These are phyloP conservation scores for Alopecurus myosuroides DNA, from an alignment of 176 grass and related monocot species.

Conservation along the genomic window DNA sequence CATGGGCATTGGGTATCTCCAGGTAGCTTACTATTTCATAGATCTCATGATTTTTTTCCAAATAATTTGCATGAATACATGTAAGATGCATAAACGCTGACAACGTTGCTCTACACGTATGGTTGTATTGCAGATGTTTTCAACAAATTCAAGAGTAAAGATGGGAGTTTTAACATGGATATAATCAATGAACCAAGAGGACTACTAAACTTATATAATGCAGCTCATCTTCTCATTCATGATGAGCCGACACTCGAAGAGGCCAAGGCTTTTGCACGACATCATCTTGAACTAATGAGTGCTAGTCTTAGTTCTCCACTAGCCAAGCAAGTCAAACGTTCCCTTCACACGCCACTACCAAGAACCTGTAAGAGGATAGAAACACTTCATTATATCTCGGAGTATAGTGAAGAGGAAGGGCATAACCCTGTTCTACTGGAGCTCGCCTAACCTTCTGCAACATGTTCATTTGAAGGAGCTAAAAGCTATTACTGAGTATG, in stretches of 20 bases:
- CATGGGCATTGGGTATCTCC: no score
- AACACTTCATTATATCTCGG: background rate
- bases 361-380: background rate
- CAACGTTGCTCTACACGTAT: no score
- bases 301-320: background rate
- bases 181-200: no score
- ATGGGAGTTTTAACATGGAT: no score
- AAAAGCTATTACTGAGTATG: background rate
- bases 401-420: background rate
- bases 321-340: background rate
- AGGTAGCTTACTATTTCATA: no score
- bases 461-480: conserved; percentile 16
- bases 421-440: background rate
- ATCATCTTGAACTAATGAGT: background rate
- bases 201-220: no score
- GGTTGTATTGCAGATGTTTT: no score
- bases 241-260: background rate
- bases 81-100: no score
- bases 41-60: no score
- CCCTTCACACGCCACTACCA: conserved; percentile 10
- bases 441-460: conserved; percentile 11
- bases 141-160: no score
- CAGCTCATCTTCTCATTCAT: no score
- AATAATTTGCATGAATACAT: no score
- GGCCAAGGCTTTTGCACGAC: background rate